Base-by-base conservation (phyloP, 352 stramenopile species). In the Pythium periplocum region DNA sequence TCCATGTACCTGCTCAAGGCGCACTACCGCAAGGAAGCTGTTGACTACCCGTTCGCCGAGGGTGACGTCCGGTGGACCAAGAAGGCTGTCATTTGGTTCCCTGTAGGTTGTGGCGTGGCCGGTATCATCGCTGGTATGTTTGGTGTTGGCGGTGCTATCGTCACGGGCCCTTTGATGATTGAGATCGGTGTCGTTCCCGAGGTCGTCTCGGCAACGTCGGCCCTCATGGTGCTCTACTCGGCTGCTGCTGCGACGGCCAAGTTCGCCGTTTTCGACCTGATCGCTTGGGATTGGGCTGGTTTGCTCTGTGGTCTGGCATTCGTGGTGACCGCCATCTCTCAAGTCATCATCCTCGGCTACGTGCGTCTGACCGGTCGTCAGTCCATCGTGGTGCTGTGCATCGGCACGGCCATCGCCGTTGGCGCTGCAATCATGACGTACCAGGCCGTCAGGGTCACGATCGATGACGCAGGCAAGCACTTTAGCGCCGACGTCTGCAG, bases 131-230 rank as follows among this genome's bases (percentile, higher is more conserved):
- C 73, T 3, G 68, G 61, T 2, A 62, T 83, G 43, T 71, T 86
- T 43, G 75, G 70, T 53, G 66, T 86, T 36, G 75, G 73, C 32
- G 75, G 68, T 17, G 73, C 62, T 31, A 73, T 83, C 58, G 71
- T 88, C 53, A 75, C 71, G 7, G 73, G 78, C 1, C 78, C 75
- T 2, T 57, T 88, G 17, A 70, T 85, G 69, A 67, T 88, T 17
- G 75, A 86, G 51, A 53, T 82, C 57, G 75, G 73, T 7, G 69
- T 87, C 35, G 46, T 79, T 4, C 72, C 77, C 0, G 66, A 82
- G 44, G 77, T 86, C 6, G 69, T 66, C 4, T 75, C 68, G 4
- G 67, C 75, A 8, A 84, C 61, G 3, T 81, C 51, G 30, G 69
- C 76, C 26, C 41, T 79, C 32, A 70, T 84, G 50, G 71, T 86